Evolutionary conservation across 352 stramenopile genomes (phyloP).

Genomic region (Pythium myriotylum): DNA sequence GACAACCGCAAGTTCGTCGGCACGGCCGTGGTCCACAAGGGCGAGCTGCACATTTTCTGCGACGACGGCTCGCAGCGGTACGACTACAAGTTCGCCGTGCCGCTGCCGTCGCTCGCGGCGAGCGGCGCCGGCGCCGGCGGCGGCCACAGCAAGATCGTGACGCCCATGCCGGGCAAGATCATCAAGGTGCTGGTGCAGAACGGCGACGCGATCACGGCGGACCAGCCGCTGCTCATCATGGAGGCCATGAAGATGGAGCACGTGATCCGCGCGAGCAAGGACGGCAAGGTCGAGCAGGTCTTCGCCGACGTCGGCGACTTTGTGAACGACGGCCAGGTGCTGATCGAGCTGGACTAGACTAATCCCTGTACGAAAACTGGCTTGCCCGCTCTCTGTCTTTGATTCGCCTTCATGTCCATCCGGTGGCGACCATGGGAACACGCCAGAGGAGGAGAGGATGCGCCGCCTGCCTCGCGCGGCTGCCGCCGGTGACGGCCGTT

Average conservation of each 20-base stretch:
- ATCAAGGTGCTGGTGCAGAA: conserved; percentile 87
- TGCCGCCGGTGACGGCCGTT: no score
- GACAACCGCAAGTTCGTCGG: conserved; percentile 65
- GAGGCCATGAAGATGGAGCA: conserved; percentile 99
- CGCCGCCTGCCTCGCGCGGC: no score
- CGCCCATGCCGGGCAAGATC: conserved; percentile 96
- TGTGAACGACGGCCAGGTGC: conserved; percentile 72
- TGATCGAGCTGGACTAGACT: conserved; percentile 62
- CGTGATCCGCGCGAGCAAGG: conserved; percentile 71
- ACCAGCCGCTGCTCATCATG: conserved; percentile 94
- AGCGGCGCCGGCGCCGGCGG: conserved; percentile 33
- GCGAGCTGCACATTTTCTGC: conserved; percentile 78
- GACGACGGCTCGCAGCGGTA: conserved; percentile 73
- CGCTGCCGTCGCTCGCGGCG: conserved; percentile 50
- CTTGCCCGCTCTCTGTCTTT: background rate
- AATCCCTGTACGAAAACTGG: background rate
- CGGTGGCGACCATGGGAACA: no score
- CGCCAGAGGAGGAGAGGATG: no score
- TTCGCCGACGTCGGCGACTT: conserved; percentile 76
- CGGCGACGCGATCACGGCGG: conserved; percentile 86
- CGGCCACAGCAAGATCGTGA: conserved; percentile 63
- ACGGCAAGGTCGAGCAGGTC: conserved; percentile 73
- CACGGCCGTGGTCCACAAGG: conserved; percentile 65
- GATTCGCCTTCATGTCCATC: background rate
- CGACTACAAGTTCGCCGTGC: conserved; percentile 84